Conservation (phyloP, 1,284 basidiomycete genomes). For the Calocybe gambosa region DNA sequence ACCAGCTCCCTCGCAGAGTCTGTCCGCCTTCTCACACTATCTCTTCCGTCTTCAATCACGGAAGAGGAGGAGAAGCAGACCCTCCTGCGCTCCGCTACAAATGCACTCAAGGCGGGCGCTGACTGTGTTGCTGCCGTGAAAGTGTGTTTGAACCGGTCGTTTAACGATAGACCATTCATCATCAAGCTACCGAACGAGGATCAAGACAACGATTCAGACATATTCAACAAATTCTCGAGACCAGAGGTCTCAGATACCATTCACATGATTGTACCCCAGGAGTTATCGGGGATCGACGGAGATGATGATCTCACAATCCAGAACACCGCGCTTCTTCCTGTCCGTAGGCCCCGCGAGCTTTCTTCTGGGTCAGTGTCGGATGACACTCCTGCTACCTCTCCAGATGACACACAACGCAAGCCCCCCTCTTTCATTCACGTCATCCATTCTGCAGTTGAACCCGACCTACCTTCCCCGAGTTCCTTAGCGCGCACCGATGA, state of each 20-base stretch:
- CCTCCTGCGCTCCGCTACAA: constrained; percentile 79
- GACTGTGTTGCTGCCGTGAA: constrained; percentile 85
- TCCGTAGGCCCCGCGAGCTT: constrained; percentile 23
- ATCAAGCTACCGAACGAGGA: constrained; percentile 54
- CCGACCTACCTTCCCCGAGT: constrained; percentile 42
- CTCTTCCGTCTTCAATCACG: constrained; percentile 43
- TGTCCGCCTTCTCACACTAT: constrained; percentile 65
- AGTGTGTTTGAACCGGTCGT: constrained; percentile 61
- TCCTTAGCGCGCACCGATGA: constrained; percentile 45
- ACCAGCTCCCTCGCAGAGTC: constrained; percentile 87
- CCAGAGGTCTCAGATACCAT: constrained; percentile 28
- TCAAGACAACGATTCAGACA: constrained; percentile 36
- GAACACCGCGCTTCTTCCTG: constrained; percentile 29
- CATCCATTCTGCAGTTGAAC: constrained; percentile 28
- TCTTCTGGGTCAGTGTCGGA: constrained; percentile 34
- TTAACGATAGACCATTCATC: constrained; percentile 56
- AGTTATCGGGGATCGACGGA: constrained; percentile 26
- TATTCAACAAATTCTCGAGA: constrained; percentile 39
- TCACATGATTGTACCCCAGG: constrained; percentile 30
- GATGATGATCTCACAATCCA: constrained; percentile 57
- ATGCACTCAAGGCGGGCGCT: constrained; percentile 80
- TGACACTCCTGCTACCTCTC: constrained; percentile 42
- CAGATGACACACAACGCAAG: constrained; percentile 33
- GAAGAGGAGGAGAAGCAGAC: constrained; percentile 80
- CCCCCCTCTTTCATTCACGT: constrained; percentile 24